A percentile compares a stretch with the other conserved stretches of the same genome.
phyloP scores from a whole-genome alignment of 768 basidiomycete genomes.

The Mycena pura region DNA sequence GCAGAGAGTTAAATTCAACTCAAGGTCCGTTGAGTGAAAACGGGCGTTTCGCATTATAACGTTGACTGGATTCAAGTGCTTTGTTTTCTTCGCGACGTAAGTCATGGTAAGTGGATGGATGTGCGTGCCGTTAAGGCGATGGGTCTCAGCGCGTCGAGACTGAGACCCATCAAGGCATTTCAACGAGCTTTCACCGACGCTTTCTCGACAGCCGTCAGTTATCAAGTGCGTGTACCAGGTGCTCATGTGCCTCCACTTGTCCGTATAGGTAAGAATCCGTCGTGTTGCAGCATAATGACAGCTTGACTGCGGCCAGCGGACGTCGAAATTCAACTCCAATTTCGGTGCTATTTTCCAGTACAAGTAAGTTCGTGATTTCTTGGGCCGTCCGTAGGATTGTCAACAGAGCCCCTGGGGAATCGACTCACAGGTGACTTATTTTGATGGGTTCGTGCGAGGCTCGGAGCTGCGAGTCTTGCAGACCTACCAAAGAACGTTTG shows the following conservation, averaged over 20 bases:
- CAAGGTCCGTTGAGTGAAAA: constrained; percentile 55
- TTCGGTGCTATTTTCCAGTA: constrained; percentile 82
- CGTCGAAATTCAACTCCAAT: constrained; percentile 57
- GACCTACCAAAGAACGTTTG: constrained; percentile 82
- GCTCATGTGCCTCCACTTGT: constrained; percentile 70
- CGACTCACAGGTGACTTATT: constrained; percentile 60
- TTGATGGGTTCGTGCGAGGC: constrained; percentile 59
- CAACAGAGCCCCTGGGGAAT: constrained; percentile 69
- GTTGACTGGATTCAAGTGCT: constrained; percentile 54
- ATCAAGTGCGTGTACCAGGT: constrained; percentile 86
- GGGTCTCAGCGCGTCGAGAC: neutral
- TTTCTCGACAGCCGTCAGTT: constrained; percentile 79
- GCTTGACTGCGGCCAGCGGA: constrained; percentile 48
- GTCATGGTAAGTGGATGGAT: no score
- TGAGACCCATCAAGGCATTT: constrained; percentile 64
- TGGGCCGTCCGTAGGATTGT: constrained; percentile 60
- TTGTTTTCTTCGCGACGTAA: constrained; percentile 92
- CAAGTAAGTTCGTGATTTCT: constrained; percentile 56
- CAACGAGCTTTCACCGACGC: constrained; percentile 75
- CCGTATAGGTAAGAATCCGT: constrained; percentile 64
- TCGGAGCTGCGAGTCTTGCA: constrained; percentile 89
- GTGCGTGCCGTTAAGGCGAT: neutral
- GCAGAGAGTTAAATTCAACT: constrained; percentile 75
- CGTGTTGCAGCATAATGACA: neutral
- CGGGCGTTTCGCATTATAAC: neutral